Evolutionary conservation across 306 rosid genomes (phyloP).

Genomic region (Pyrus communis): DNA sequence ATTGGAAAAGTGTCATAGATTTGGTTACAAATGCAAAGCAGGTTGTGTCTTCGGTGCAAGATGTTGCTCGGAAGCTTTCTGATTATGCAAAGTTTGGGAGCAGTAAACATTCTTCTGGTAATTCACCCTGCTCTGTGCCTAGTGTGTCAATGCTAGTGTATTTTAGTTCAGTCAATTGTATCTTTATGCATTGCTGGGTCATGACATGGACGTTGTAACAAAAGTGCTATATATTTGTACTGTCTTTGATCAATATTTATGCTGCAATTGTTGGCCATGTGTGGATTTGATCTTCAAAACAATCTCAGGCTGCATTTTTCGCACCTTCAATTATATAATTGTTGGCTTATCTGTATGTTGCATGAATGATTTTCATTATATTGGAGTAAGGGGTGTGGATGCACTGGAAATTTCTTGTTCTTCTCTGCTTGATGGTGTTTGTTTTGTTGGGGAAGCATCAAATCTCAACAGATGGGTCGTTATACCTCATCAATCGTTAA

Average conservation of each 20-base stretch:
- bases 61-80: constrained; percentile 69
- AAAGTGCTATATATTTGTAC: neutral
- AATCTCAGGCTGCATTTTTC: neutral
- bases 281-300: neutral
- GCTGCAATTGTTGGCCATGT: neutral
- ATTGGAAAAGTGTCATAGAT: constrained; percentile 65
- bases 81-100: constrained; percentile 67
- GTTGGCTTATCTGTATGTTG: neutral
- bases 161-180: neutral
- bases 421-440: neutral
- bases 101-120: constrained; percentile 42
- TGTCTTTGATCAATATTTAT: neutral
- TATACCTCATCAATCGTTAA: neutral
- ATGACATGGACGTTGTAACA: neutral
- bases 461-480: neutral
- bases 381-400: neutral
- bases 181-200: neutral
- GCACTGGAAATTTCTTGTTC: neutral
- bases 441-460: neutral
- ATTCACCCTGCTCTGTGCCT: neutral
- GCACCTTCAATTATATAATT: neutral
- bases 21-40: constrained; percentile 88
- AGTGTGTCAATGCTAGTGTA: neutral
- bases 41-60: constrained; percentile 75
- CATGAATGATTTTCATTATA: neutral